Evolutionary conservation across 164 flowering plant species (phyloP).

Genomic region (Umbilicus rupestris): DNA sequence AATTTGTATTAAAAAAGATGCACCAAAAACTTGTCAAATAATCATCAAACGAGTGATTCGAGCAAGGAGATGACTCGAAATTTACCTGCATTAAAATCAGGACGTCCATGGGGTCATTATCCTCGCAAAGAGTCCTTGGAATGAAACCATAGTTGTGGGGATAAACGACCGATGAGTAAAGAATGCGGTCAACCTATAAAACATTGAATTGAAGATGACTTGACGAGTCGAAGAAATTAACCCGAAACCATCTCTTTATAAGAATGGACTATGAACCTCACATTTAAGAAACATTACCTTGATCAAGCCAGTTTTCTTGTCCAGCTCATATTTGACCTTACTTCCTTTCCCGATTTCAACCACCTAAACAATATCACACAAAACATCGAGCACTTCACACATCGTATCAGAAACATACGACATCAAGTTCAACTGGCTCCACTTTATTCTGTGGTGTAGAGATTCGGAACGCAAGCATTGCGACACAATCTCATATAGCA

Average conservation of each 20-base stretch:
- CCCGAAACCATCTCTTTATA: background rate
- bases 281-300: constrained; percentile 26
- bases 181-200: constrained; percentile 71
- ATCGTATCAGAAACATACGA: background rate
- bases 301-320: constrained; percentile 73
- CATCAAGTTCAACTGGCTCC: background rate
- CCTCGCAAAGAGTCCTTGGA: constrained; percentile 81
- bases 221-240: background rate
- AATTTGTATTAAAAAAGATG: too few species aligned
- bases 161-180: constrained; percentile 88
- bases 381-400: background rate
- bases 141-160: constrained; percentile 96
- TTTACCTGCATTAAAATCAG: constrained; percentile 83
- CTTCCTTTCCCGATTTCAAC: constrained; percentile 83
- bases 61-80: background rate
- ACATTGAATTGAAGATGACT: background rate
- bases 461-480: too few species aligned
- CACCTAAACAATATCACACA: constrained; percentile 36
- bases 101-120: constrained; percentile 91
- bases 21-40: too few species aligned
- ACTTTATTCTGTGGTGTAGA: too few species aligned
- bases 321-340: constrained; percentile 91
- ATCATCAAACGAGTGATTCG: too few species aligned
- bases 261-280: constrained; percentile 1
- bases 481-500: too few species aligned